These are phyloP conservation scores for Bonia amplexicaulis DNA, from an alignment of 176 grass and related monocot genomes.

Conservation along the genomic window DNA sequence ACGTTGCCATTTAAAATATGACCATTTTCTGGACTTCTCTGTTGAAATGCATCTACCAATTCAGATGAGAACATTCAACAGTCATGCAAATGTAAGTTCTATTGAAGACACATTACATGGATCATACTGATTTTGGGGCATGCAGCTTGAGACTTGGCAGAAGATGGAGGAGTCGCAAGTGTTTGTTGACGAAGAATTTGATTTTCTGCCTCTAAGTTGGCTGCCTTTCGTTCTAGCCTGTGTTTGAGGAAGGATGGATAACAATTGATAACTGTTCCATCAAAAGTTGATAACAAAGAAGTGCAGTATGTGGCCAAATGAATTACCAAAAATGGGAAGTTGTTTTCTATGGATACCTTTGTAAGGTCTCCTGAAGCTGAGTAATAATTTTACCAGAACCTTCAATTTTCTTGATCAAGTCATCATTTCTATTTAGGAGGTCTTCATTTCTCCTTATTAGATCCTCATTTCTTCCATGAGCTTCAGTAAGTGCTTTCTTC, in stretches of 20 bases:
- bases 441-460: slow-evolving; percentile 50
- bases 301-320: background rate
- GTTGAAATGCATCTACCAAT: slow-evolving; percentile 41
- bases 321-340: background rate
- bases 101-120: slow-evolving; percentile 52
- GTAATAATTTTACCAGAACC: slow-evolving; percentile 30
- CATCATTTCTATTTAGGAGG: slow-evolving; percentile 54
- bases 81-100: slow-evolving; percentile 20
- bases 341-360: slow-evolving; percentile 37
- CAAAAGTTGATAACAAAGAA: background rate
- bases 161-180: slow-evolving; percentile 47
- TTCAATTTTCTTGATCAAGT: slow-evolving; percentile 54
- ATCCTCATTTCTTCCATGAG: slow-evolving; percentile 53
- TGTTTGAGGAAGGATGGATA: background rate
- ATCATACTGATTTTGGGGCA: slow-evolving; percentile 52
- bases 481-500: slow-evolving; percentile 37
- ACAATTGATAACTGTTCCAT: background rate
- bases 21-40: slow-evolving; percentile 73
- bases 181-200: slow-evolving; percentile 68
- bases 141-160: slow-evolving; percentile 57
- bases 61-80: slow-evolving; percentile 38
- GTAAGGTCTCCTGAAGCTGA: slow-evolving; percentile 48
- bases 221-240: slow-evolving; percentile 62
- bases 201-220: slow-evolving; percentile 61
- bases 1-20: slow-evolving; percentile 62